Percentiles rank a stretch among this genome's conserved stretches.
Conservation (phyloP, 176 grass and related monocot species). For the Bonia amplexicaulis region DNA sequence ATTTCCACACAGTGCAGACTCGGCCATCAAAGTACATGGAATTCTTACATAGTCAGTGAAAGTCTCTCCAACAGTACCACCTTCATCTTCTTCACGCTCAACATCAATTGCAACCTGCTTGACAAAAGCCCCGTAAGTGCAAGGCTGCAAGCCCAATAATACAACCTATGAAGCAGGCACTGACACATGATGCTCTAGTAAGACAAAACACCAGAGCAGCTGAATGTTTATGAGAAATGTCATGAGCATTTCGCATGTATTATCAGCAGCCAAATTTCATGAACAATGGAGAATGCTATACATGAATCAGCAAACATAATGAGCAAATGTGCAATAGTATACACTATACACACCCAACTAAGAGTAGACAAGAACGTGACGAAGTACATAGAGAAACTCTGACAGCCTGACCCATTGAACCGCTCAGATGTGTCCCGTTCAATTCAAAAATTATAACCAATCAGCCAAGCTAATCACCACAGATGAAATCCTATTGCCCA, state of each 20-base stretch:
- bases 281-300: neutral
- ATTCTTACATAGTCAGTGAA: conserved; percentile 91
- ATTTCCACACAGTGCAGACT: neutral
- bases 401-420: neutral
- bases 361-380: neutral
- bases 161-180: conserved; percentile 8
- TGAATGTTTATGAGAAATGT: neutral
- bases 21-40: conserved; percentile 4
- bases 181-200: neutral
- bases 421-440: neutral
- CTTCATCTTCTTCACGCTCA: conserved; percentile 98
- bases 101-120: conserved; percentile 87
- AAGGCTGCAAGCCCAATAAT: neutral
- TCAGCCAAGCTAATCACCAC: neutral
- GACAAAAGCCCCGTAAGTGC: conserved; percentile 24
- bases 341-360: conserved; percentile 7
- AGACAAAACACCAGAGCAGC: neutral
- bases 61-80: conserved; percentile 81
- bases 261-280: neutral
- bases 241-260: neutral
- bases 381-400: conserved; percentile 10
- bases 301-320: neutral
- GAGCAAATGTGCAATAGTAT: neutral
- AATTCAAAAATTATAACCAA: neutral
- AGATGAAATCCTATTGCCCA: neutral